Evolutionary conservation across 1,284 basidiomycete species (phyloP).

Genomic region (Moniliella sp.): DNA sequence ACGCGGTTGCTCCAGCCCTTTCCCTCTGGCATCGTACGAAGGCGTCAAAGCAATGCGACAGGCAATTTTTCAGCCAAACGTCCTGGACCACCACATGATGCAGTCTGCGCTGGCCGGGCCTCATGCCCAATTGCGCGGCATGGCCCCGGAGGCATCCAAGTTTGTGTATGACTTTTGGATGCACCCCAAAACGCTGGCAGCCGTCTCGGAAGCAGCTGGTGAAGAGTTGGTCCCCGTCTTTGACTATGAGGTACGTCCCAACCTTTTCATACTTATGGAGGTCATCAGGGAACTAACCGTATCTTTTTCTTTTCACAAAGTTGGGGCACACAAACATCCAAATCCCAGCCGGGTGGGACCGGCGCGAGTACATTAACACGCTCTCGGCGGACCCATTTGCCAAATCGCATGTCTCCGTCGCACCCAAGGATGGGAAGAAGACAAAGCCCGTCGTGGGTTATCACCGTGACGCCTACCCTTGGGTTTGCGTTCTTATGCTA

Average conservation of each 20-base stretch:
- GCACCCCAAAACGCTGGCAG: conserved; percentile 4
- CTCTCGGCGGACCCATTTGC: conserved; percentile 5
- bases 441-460: conserved; percentile 3
- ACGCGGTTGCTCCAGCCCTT: conserved; percentile 6
- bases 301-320: neutral
- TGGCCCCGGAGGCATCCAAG: conserved; percentile 4
- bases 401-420: neutral
- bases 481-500: conserved; percentile 20
- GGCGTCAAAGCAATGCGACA: conserved; percentile 12
- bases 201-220: conserved; percentile 16
- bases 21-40: conserved; percentile 12
- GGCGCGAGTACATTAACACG: conserved; percentile 1
- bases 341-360: conserved; percentile 2
- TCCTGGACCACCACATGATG: conserved; percentile 2
- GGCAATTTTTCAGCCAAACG: conserved; percentile 10
- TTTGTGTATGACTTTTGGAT: conserved; percentile 9
- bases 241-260: conserved; percentile 4
- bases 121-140: conserved; percentile 5
- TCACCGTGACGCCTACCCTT: conserved; percentile 10
- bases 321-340: conserved; percentile 4
- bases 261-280: conserved; percentile 1
- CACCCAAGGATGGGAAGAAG: neutral
- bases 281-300: conserved; percentile 1
- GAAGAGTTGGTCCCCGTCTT: conserved; percentile 13
- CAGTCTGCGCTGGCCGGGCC: conserved; percentile 2